A percentile compares a stretch with the other conserved stretches of the same genome.
Conservation (phyloP, 2,329 filamentous ascomycete species). For the Fusarium foetens region DNA sequence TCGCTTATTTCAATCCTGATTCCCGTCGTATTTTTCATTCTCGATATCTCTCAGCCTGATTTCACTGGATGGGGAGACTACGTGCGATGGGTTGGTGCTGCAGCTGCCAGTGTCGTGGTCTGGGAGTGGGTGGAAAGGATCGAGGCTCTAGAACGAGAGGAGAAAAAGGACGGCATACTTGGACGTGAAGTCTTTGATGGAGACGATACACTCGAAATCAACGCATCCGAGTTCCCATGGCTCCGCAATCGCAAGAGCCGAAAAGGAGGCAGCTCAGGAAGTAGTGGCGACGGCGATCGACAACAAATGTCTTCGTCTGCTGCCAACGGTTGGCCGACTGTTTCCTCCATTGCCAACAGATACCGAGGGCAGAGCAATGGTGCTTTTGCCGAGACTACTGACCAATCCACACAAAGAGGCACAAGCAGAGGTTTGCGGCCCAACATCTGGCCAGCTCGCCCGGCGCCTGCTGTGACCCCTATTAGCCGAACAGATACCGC, state of each 20-base stretch:
- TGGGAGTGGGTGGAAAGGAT: slow-evolving; percentile 99
- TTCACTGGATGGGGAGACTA: slow-evolving; percentile 95
- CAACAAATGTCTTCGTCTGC: slow-evolving; percentile 26
- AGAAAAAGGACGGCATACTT: slow-evolving; percentile 92
- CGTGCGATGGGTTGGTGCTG: slow-evolving; percentile 94
- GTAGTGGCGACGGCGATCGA: slow-evolving; percentile 24
- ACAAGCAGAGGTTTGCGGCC: slow-evolving; percentile 57
- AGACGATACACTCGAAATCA: slow-evolving; percentile 85
- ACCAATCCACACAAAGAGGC: slow-evolving; percentile 43
- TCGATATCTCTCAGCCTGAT: slow-evolving; percentile 86
- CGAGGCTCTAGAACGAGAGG: slow-evolving; percentile 89
- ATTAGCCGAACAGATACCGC: slow-evolving; percentile 70
- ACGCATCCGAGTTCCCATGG: slow-evolving; percentile 63
- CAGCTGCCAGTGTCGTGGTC: slow-evolving; percentile 93
- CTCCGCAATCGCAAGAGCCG: slow-evolving; percentile 52
- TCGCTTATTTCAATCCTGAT: slow-evolving; percentile 86
- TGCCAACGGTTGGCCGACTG: slow-evolving; percentile 44
- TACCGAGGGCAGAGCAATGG: slow-evolving; percentile 40
- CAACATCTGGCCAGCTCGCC: slow-evolving; percentile 65
- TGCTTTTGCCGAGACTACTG: slow-evolving; percentile 32
- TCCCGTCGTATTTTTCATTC: slow-evolving; percentile 90
- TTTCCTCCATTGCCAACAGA: slow-evolving; percentile 43
- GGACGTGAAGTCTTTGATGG: slow-evolving; percentile 93
- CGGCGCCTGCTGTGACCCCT: slow-evolving; percentile 64
- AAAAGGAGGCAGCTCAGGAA: slow-evolving; percentile 42